Evolutionary conservation across 2,329 filamentous ascomycete species (phyloP), one percentile per base, ranked within the genome.

Genomic region (Pseudocercospora fijiensis): DNA sequence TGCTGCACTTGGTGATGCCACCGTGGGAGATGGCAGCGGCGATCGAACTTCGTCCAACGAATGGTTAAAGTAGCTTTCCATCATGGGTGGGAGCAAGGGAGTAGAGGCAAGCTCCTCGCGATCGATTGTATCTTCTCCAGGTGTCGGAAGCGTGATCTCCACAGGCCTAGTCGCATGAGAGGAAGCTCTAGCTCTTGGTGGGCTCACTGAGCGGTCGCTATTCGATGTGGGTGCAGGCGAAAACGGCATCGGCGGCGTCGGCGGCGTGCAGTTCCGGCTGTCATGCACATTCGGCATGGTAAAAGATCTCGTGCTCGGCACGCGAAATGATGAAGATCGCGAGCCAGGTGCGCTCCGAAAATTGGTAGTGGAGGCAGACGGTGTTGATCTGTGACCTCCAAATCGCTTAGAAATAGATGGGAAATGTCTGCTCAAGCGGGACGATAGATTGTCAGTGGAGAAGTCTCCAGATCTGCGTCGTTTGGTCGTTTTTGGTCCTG

Each of bases 1-100:
- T 75, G 77, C 60, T 74, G 74, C 66, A 37, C 78, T 77, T 43
- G 83, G 79, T n/a, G 88, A 86, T 9, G 88, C 90, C 18, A 95
- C 85, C 0, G 87, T 89, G 0, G 92, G 92, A 0, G 92, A 96
- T 76, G 96, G 91, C 26, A 96, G 81, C n/a, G 93, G 92, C 7
- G 92, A 96, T 63, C 90, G 85, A 30, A 89, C 81, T 1, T 84
- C 83, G 0, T 86, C 83, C 47, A 85, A 80, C 41, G 80, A 76
- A 7, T 75, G 77, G 51, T 81, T 78, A 33, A 83, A 79, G 22
- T 82, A 78, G 61, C 85, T 84, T 27, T 85, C 87, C 80, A 96
- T 85, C 37, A 95, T 83, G 0, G 93, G 93, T 7, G 93, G 93
- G 1, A 97, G 83, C 7, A 97, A 83, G 43, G 93, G 94, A 2